Base-by-base conservation (phyloP, 129 eudicot species). In the Arctium minus region DNA sequence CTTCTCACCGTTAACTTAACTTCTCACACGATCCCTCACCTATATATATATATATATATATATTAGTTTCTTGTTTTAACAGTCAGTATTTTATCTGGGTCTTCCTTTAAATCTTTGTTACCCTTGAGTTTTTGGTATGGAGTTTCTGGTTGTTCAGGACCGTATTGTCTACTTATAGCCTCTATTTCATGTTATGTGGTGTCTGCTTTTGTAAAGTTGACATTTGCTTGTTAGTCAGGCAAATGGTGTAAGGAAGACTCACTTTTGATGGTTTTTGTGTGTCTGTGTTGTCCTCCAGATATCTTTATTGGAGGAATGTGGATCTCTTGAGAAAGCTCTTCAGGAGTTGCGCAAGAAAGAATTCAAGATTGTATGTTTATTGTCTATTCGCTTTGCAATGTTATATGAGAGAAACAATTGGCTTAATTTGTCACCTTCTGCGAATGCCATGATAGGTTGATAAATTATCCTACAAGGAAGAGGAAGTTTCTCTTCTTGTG, bases 301-400 rank as follows among this genome's bases (percentile, higher is more conserved):
- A 33, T 90, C 97, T 74, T 84, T 96, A 72, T 64, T 96, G 65
- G 97, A 96, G 86, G 99, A 96, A 87, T 96, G 93, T 87, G 91
- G 93, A 64, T 86, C 86, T 77, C 77, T 85, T 84, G 94, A 93
- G 86, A 90, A 83, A 81, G 97, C 99, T 72, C 90, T 91, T 79
- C 81, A 90, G 80, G 99, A 96, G 88, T 88, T 96, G 86, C 95
- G 84, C 74, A 91, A 86, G 83, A 96, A 85, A 80, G 92, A 91
- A 76, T 53, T 39, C 53, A 96, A 93, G 87, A 93, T 96, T 79
- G 99, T 96, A 87, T 83, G 97, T 83, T 82, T 68, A 65, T 82
- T 35, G 38, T 50, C 36, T 32, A 18, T 48, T 53, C 50, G 30
- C 50, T 44, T 70, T 39, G 33, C 46, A 17, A 56, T 83, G 38